Evolutionary conservation across 495 filamentous ascomycete species (phyloP), one percentile per base, ranked within the genome.

Genomic region (Tricharina praecox): DNA sequence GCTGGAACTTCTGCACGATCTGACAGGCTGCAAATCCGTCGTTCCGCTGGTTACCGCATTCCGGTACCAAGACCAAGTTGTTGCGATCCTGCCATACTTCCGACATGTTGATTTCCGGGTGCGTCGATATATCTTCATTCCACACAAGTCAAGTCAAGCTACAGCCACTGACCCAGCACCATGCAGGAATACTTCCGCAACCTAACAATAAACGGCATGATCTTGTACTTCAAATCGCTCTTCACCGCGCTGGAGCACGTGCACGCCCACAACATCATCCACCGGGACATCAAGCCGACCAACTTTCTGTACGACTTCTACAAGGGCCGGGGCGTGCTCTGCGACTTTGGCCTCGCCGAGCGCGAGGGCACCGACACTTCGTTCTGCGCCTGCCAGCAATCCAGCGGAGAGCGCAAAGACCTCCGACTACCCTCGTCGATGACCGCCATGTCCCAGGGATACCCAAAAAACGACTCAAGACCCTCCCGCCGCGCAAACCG

Each of bases 271-370:
- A 68, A 72, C 16, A 95, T 99, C 47, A 70, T 99, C 15, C 90
- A 99, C 61, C 79, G 90, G 45, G 90, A 99, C 63, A 95, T 99
- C 62, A 99, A 99, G 62, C 90, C 90, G n/a, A 99, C 90, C 1
- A 99, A 99, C 60, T 99, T 99, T 59, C 74, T 99, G 25, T 99
- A 96, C 68, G 87, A 93, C 50, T 80, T 82, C 2, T 65, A 77
- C 2, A 70, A 81, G 50, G 71, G 75, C 53, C 77, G 83, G 45
- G 90, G 90, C 13, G 90, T 97, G 1, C 71, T 97, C 10, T 88
- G 95, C 4, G 90, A 97, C 62, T 97, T 97, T 66, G 90, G 90
- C 21, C 73, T 97, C 10, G 90, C 90, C 23, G 90, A 97, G 61
- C 67, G 81, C 25, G 76, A 84, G 54, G 80, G 79, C 5, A 72